phyloP scores from a whole-genome alignment of 140 eudicot genomes.

The Oenanthe javanica region DNA sequence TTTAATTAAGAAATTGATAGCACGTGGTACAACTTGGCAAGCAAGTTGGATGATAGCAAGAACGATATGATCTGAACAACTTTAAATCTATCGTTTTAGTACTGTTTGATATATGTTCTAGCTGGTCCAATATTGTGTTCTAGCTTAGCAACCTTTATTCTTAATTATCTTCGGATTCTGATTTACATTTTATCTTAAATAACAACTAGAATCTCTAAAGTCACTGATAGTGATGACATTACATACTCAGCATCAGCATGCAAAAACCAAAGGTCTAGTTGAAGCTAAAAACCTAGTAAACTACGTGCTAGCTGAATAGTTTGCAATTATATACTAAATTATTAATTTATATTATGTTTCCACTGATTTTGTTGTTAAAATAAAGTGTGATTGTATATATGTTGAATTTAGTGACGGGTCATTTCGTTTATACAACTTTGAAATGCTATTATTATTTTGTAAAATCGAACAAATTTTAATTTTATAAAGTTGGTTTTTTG shows the following conservation, averaged over 20 bases:
- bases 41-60: background rate
- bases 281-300: background rate
- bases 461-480: no score
- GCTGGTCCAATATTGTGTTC: background rate
- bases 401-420: no score
- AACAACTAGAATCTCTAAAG: background rate
- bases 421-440: no score
- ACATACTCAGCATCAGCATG: background rate
- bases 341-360: no score
- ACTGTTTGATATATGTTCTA: background rate
- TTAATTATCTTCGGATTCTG: slow-evolving; percentile 5
- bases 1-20: background rate
- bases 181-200: background rate
- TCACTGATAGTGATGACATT: background rate
- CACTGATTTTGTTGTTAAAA: no score
- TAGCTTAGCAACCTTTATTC: background rate
- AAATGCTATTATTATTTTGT: no score
- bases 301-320: no score
- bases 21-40: background rate
- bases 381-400: no score
- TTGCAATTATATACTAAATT: no score
- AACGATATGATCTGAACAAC: background rate
- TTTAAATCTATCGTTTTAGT: background rate
- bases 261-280: background rate
- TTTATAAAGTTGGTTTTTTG: no score